Percentiles rank a stretch among this genome's conserved stretches.
Conservation (phyloP, 2,329 filamentous ascomycete genomes). For the Septoria linicola region DNA sequence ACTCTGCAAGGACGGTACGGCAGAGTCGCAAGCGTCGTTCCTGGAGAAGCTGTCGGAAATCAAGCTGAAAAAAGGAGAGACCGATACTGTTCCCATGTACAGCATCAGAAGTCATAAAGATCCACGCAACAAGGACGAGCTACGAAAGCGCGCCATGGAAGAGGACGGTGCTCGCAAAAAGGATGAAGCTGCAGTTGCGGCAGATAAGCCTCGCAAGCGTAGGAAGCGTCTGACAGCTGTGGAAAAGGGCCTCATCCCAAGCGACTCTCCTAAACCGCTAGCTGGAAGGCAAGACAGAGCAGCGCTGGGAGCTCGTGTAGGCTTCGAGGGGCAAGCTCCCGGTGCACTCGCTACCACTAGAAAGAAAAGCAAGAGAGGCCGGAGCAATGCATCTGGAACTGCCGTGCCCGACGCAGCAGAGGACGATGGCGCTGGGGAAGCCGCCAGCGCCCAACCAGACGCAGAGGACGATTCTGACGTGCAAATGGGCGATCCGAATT, state of each 20-base stretch:
- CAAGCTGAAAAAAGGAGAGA: slow-evolving; percentile 45
- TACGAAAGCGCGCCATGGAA: slow-evolving; percentile 19
- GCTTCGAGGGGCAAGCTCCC: slow-evolving; percentile 6
- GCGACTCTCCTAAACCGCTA: not conserved
- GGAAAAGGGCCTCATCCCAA: slow-evolving; percentile 8
- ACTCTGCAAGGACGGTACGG: slow-evolving; percentile 21
- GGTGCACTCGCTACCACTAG: slow-evolving; percentile 2
- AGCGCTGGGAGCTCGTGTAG: slow-evolving; percentile 7
- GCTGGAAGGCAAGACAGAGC: slow-evolving; percentile 3
- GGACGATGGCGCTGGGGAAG: not conserved
- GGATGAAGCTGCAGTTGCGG: slow-evolving; percentile 9
- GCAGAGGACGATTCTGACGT: not conserved
- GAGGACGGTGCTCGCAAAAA: slow-evolving; percentile 17
- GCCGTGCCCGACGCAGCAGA: not conserved
- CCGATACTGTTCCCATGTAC: slow-evolving; percentile 35
- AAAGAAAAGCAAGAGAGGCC: not conserved
- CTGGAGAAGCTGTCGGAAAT: slow-evolving; percentile 43
- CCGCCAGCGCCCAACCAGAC: too few relatives aligned
- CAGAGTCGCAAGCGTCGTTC: slow-evolving; percentile 39
- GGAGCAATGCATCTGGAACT: not conserved
- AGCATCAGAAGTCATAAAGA: slow-evolving; percentile 29
- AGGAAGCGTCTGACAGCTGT: slow-evolving; percentile 18
- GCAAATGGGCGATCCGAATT: too few relatives aligned
- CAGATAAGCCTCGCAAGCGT: slow-evolving; percentile 13
- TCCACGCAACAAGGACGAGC: slow-evolving; percentile 26